phyloP scores from a whole-genome alignment of 768 basidiomycete species.

The Leccinum broughii region DNA sequence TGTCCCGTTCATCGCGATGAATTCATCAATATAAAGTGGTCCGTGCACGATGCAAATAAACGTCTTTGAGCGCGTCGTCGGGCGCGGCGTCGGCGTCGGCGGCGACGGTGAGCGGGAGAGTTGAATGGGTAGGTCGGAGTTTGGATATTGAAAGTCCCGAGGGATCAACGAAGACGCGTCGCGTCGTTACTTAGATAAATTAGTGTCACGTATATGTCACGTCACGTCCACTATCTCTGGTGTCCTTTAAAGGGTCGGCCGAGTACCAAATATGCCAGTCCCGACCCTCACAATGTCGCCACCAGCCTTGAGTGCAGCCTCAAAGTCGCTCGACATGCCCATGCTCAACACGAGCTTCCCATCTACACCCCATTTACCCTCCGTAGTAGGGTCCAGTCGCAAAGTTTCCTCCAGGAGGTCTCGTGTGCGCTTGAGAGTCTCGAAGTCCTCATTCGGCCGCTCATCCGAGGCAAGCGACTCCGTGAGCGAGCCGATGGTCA shows the following conservation, averaged over 20 bases:
- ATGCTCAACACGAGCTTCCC: conserved; percentile 72
- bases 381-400: conserved; percentile 23
- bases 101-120: conserved; percentile 27
- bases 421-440: conserved; percentile 61
- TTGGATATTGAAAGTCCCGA: conserved; percentile 28
- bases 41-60: conserved; percentile 8
- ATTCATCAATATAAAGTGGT: conserved; percentile 17
- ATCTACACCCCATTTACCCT: conserved; percentile 46
- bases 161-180: conserved; percentile 38
- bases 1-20: conserved; percentile 20
- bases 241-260: conserved; percentile 45
- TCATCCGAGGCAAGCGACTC: conserved; percentile 52
- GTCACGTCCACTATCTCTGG: conserved; percentile 9
- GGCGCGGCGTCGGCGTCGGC: conserved; percentile 34
- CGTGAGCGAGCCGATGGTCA: conserved; percentile 92
- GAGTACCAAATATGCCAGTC: conserved; percentile 82
- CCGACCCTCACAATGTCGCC: conserved; percentile 91
- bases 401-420: conserved; percentile 55
- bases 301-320: conserved; percentile 78
- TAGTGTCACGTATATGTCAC: conserved; percentile 31
- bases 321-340: conserved; percentile 98
- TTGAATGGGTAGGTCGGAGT: conserved; percentile 28
- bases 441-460: conserved; percentile 73
- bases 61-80: conserved; percentile 14
- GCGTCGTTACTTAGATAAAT: conserved; percentile 27